These are phyloP conservation scores for Fraxinus ornus DNA, from an alignment of 305 asterid genomes.

Conservation along the genomic window DNA sequence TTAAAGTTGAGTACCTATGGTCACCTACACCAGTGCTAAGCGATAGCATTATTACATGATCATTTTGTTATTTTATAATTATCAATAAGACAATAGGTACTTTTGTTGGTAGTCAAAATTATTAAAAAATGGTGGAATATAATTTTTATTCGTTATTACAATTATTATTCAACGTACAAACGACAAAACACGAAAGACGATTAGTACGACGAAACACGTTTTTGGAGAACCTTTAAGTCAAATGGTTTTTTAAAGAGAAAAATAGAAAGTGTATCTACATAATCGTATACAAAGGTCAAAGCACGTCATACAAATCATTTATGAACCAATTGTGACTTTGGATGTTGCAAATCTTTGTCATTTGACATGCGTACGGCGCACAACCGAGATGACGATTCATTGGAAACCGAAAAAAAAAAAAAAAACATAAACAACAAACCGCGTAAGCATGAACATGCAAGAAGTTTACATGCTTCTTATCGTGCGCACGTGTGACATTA, in stretches of 20 bases:
- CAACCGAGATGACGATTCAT: neutral
- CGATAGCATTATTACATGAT: neutral
- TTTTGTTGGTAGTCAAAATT: neutral
- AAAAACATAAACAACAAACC: neutral
- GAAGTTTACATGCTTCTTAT: neutral
- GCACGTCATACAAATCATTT: neutral
- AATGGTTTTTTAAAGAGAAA: neutral
- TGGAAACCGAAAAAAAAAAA: neutral
- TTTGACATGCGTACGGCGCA: neutral
- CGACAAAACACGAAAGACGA: neutral
- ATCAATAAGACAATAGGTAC: neutral
- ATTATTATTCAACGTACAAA: neutral
- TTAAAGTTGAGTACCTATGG: neutral
- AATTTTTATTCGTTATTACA: neutral
- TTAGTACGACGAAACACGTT: neutral
- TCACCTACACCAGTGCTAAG: neutral
- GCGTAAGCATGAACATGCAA: neutral
- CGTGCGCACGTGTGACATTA: neutral
- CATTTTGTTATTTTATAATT: neutral
- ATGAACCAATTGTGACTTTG: neutral
- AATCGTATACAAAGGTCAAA: neutral
- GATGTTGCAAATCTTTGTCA: neutral
- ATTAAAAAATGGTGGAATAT: neutral
- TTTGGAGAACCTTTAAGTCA: neutral
- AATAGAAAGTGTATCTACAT: neutral